Base-by-base conservation (phyloP, 2,329 filamentous ascomycete species). In the Paecilomyces dactylethromorphus region DNA sequence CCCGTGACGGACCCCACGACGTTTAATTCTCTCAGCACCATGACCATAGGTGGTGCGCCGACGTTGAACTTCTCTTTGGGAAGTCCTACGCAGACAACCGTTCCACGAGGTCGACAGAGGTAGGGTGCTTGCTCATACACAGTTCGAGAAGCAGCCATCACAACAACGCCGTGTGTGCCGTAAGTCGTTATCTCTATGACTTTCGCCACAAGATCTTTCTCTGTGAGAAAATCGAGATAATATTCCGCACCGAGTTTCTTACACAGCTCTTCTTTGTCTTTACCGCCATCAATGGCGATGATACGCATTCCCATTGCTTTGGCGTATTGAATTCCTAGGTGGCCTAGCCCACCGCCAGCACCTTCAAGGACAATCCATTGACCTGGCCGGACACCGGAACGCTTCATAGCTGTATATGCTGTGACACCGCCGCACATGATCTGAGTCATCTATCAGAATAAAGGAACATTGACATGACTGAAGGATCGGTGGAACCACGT, bases 1-100 rank as follows among this genome's bases (percentile, higher is more conserved):
- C 75, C 77, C 0, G 72, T 73, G n/a, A 78, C 72, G 58, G 71
- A 75, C 0, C 76, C 76, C n/a, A 79, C 75, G 45, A 78, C 64
- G 58, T 78, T 78, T 56, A 78, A 58, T 53, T 70, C 73, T 66
- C 69, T 77, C 68, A 77, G 53, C 31, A 69, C 73, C 64, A 78
- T 59, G 62, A 69, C 55, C n/a, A 77, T 56, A 10, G 77, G 76
- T 54, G 71, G 68, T 22, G 75, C 73, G 22, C 72, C 73, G 5
- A 72, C 73, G 21, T 75, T 49, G 3, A 74, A 63, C 29, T 63
- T 67, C 59, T 73, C 70, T n/a, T 63, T 62, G 1, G 72, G 74
- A 39, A 74, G 61, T 12, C 72, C 73, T n/a, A 74, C 73, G 4
- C 68, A 69, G 6, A 75, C 73, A 29, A 75, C 64, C 0, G 72